These are phyloP conservation scores for Thymus quinquecostatus DNA, from an alignment of 257 asterid genomes.

Conservation along the genomic window DNA sequence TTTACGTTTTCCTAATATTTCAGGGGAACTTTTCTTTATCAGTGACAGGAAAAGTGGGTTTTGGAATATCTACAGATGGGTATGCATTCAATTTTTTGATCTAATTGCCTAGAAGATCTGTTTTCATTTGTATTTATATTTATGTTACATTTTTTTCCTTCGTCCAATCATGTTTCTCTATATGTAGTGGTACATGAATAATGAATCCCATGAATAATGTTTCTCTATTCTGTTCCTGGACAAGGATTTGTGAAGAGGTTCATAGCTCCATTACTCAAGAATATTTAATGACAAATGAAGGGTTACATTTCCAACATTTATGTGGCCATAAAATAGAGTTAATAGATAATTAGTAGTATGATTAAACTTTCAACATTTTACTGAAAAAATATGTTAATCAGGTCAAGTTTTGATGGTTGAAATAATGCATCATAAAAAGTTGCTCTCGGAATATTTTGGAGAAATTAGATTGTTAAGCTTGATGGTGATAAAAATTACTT, in stretches of 20 bases:
- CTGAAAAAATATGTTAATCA: background rate
- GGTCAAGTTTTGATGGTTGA: conserved; percentile 4
- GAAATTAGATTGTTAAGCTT: conserved; percentile 7
- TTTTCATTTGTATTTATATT: conserved; percentile 9
- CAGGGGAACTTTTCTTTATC: conserved; percentile 93
- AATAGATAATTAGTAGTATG: background rate
- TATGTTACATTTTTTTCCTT: conserved; percentile 11
- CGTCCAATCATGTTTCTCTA: conserved; percentile 8
- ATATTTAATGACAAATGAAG: background rate
- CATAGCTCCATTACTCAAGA: background rate
- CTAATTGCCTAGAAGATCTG: conserved; percentile 4
- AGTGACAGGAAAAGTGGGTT: conserved; percentile 89
- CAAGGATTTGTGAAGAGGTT: conserved; percentile 7
- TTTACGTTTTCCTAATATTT: conserved; percentile 31
- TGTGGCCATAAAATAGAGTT: background rate
- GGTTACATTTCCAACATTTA: background rate
- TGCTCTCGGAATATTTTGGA: background rate
- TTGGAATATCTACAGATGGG: conserved; percentile 98
- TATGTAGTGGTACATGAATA: conserved; percentile 2
- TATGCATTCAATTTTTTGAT: conserved; percentile 35
- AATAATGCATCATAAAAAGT: background rate
- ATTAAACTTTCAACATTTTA: background rate
- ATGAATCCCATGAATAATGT: background rate
- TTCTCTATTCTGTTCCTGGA: conserved; percentile 6
- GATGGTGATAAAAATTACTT: background rate